These are phyloP conservation scores for Stephania yunnanensis DNA, from an alignment of 164 flowering plant genomes.

Conservation along the genomic window DNA sequence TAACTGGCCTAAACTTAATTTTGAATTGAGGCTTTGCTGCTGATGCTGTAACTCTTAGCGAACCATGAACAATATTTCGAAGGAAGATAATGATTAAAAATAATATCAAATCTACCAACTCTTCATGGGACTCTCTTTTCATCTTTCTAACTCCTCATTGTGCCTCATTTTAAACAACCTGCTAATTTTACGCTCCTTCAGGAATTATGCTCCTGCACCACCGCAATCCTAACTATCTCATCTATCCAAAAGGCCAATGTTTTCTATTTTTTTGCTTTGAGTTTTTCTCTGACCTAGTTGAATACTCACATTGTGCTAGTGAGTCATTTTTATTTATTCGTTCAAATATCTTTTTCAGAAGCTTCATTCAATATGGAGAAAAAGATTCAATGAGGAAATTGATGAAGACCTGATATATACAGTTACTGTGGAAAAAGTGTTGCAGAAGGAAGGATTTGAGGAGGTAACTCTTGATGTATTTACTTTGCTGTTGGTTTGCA, in stretches of 20 bases:
- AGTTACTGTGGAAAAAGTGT: slow-evolving; percentile 55
- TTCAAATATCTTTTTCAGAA: slow-evolving; percentile 28
- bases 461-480: slow-evolving; percentile 43
- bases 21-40: no score
- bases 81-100: no score
- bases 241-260: not conserved
- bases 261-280: not conserved
- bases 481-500: not conserved
- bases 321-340: not conserved
- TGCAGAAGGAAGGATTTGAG: slow-evolving; percentile 66
- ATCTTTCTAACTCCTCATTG: no score
- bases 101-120: no score
- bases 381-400: slow-evolving; percentile 67
- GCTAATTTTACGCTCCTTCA: no score
- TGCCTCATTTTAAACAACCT: no score
- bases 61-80: no score
- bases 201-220: no score
- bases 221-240: no score
- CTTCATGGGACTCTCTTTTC: no score
- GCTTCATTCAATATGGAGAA: slow-evolving; percentile 53
- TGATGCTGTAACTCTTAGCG: no score
- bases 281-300: not conserved
- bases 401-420: slow-evolving; percentile 46
- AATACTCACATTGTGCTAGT: not conserved
- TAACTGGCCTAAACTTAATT: no score